Percentiles rank a stretch among this genome's conserved stretches.
phyloP scores from a whole-genome alignment of 2,329 filamentous ascomycete genomes.

The Chrysoporthe puriensis region DNA sequence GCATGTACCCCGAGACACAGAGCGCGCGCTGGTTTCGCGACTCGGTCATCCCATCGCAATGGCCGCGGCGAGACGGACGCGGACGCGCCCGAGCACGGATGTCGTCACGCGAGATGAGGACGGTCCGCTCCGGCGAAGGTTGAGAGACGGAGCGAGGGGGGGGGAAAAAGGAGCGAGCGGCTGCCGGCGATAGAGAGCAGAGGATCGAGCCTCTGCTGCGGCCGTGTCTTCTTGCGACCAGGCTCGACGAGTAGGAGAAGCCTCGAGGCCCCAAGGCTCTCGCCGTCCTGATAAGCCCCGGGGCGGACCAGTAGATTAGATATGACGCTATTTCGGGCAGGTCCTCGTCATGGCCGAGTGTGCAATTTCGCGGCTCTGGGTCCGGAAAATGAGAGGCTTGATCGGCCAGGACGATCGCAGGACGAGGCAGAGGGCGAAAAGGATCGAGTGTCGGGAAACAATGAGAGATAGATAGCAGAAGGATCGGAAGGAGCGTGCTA shows the following conservation, averaged over 20 bases:
- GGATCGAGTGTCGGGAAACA: neutral
- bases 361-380: neutral
- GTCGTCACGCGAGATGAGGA: slow-evolving; percentile 3
- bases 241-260: neutral
- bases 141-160: neutral
- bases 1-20: neutral
- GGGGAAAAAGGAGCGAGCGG: neutral
- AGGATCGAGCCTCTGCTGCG: neutral
- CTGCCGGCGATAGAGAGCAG: neutral
- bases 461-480: neutral
- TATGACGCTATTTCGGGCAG: slow-evolving; percentile 19
- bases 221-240: neutral
- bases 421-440: neutral
- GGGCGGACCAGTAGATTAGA: neutral
- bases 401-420: neutral
- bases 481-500: slow-evolving; percentile 1
- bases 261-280: neutral
- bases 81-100: neutral
- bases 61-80: neutral
- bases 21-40: neutral
- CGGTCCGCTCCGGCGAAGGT: neutral
- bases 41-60: neutral
- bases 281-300: neutral
- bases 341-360: neutral
- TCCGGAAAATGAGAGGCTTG: neutral